A percentile compares a stretch with the other conserved stretches of the same genome.
Evolutionary conservation across 1,284 basidiomycete genomes (phyloP).

Genomic region (Melampsora americana): DNA sequence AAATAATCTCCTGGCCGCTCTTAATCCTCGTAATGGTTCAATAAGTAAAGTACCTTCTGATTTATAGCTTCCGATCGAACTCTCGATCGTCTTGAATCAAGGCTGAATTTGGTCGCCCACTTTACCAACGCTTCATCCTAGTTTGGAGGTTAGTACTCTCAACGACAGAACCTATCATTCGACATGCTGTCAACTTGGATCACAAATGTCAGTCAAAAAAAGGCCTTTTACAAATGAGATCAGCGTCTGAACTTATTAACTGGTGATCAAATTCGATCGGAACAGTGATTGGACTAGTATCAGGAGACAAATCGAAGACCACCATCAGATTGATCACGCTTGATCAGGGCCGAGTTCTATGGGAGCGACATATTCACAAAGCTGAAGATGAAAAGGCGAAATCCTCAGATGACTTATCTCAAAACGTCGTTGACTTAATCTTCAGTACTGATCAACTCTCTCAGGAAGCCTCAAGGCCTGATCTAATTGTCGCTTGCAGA

Average conservation of each 20-base stretch:
- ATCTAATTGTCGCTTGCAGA: conserved; percentile 18
- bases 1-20: conserved; percentile 23
- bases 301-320: conserved; percentile 6
- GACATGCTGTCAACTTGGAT: conserved; percentile 32
- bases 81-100: neutral
- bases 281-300: conserved; percentile 27
- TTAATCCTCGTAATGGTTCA: conserved; percentile 36
- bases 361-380: conserved; percentile 22
- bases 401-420: too few relatives aligned
- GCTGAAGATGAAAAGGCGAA: neutral
- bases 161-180: conserved; percentile 31
- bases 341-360: conserved; percentile 27
- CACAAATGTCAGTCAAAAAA: conserved; percentile 16
- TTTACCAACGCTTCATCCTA: neutral
- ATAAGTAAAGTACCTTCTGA: conserved; percentile 9
- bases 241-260: too few relatives aligned
- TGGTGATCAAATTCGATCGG: neutral
- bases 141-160: conserved; percentile 38
- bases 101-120: too few relatives aligned
- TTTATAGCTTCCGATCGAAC: neutral
- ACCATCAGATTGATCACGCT: conserved; percentile 18
- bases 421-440: conserved; percentile 19
- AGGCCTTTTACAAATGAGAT: too few relatives aligned
- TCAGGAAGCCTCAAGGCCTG: conserved; percentile 20
- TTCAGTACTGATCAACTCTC: conserved; percentile 40